A percentile compares a stretch with the other conserved stretches of the same genome.
These are phyloP conservation scores for Mucuna pruriens DNA, from an alignment of 306 rosid species.

Conservation along the genomic window DNA sequence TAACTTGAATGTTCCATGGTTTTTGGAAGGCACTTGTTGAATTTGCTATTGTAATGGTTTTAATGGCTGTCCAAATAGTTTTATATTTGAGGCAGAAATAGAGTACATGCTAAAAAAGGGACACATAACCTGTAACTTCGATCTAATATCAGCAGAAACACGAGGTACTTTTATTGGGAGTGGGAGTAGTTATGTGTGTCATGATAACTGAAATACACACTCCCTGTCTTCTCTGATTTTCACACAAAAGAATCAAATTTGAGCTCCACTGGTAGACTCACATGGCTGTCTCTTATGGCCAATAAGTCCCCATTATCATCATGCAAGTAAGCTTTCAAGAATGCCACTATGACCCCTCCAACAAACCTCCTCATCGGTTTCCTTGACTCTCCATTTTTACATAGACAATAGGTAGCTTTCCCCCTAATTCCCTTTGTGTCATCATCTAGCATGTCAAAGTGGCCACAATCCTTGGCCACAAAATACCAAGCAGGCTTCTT, in stretches of 20 bases:
- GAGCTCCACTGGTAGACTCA: constrained; percentile 56
- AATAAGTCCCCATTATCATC: constrained; percentile 53
- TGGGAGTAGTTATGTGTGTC: not conserved
- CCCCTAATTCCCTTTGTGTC: constrained; percentile 76
- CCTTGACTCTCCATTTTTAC: constrained; percentile 77
- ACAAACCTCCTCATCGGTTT: constrained; percentile 90
- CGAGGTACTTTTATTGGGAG: too few species aligned
- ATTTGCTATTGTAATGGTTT: not conserved
- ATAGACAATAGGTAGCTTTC: constrained; percentile 56
- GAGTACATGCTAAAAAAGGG: not conserved
- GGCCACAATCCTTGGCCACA: constrained; percentile 78
- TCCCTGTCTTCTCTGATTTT: constrained; percentile 6
- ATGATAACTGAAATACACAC: not conserved
- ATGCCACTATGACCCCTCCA: constrained; percentile 79
- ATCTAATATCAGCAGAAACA: too few species aligned
- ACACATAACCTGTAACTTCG: too few species aligned
- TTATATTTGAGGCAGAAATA: not conserved
- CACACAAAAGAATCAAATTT: constrained; percentile 47
- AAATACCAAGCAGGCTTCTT: constrained; percentile 64
- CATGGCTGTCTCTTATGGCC: constrained; percentile 54
- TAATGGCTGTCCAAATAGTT: not conserved
- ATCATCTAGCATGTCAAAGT: constrained; percentile 82
- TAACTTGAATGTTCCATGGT: not conserved
- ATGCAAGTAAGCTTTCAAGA: constrained; percentile 67
- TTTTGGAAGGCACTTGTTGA: too few species aligned